These are phyloP conservation scores for Blastomyces emzantsi DNA, from an alignment of 2,329 filamentous ascomycete genomes.

Conservation along the genomic window DNA sequence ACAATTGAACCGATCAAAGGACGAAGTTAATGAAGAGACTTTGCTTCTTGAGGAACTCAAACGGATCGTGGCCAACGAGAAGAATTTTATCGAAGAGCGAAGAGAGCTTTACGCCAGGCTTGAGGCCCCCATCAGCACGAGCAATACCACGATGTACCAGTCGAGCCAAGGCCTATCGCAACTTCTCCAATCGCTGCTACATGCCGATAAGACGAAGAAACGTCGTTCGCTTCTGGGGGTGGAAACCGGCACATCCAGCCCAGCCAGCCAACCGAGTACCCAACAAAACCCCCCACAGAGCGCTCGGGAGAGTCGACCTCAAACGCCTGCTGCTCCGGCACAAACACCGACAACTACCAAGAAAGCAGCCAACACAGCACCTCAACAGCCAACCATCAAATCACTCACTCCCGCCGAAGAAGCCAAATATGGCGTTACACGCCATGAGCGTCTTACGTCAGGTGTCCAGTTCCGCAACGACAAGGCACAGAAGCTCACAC, in stretches of 20 bases:
- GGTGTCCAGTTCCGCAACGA: slow-evolving; percentile 82
- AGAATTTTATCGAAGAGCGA: slow-evolving; percentile 78
- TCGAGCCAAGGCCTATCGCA: slow-evolving; percentile 70
- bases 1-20: slow-evolving; percentile 66
- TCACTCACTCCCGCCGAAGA: slow-evolving; percentile 69
- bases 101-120: slow-evolving; percentile 78
- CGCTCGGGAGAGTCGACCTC: slow-evolving; percentile 27
- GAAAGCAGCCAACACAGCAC: slow-evolving; percentile 32
- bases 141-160: slow-evolving; percentile 67
- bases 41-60: slow-evolving; percentile 82
- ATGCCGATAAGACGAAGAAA: slow-evolving; percentile 82
- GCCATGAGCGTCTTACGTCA: slow-evolving; percentile 73
- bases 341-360: slow-evolving; percentile 31
- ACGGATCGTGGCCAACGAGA: slow-evolving; percentile 78
- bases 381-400: slow-evolving; percentile 49
- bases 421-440: slow-evolving; percentile 69
- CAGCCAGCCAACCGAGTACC: slow-evolving; percentile 42
- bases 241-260: slow-evolving; percentile 44
- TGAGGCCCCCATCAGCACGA: slow-evolving; percentile 65
- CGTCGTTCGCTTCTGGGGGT: slow-evolving; percentile 60
- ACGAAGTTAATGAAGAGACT: slow-evolving; percentile 89
- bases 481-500: slow-evolving; percentile 41
- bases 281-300: slow-evolving; percentile 27
- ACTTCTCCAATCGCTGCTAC: slow-evolving; percentile 72
- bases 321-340: slow-evolving; percentile 29